Evolutionary conservation across 208 protist genomes (phyloP).

Genomic region (Tritrichomonas musculus): DNA sequence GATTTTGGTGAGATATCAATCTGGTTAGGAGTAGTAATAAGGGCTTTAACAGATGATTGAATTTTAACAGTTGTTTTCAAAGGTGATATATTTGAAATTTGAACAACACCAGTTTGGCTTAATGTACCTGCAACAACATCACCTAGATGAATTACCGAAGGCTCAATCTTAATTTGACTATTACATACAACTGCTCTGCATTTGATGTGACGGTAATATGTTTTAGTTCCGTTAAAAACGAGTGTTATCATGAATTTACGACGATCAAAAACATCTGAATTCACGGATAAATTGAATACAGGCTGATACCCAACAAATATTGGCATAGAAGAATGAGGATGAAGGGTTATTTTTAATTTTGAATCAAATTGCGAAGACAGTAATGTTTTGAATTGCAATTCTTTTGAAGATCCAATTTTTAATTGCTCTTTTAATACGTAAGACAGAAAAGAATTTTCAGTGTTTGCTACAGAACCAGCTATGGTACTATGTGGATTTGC

Average conservation of each 20-base stretch:
- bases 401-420: background rate
- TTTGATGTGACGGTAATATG: background rate
- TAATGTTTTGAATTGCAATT: background rate
- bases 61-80: background rate
- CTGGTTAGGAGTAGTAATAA: background rate
- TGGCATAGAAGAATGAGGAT: background rate
- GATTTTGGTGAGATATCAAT: background rate
- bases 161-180: background rate
- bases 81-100: background rate
- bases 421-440: background rate
- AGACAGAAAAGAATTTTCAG: background rate
- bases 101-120: background rate
- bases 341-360: background rate
- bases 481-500: no score
- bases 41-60: background rate
- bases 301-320: background rate
- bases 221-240: background rate
- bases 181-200: background rate
- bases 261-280: background rate
- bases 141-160: background rate
- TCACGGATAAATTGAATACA: background rate
- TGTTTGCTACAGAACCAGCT: no score
- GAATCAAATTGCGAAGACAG: background rate
- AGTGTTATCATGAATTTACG: background rate
- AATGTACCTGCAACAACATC: background rate